phyloP scores from a whole-genome alignment of 441 rosid genomes.

The Croton setiger region DNA sequence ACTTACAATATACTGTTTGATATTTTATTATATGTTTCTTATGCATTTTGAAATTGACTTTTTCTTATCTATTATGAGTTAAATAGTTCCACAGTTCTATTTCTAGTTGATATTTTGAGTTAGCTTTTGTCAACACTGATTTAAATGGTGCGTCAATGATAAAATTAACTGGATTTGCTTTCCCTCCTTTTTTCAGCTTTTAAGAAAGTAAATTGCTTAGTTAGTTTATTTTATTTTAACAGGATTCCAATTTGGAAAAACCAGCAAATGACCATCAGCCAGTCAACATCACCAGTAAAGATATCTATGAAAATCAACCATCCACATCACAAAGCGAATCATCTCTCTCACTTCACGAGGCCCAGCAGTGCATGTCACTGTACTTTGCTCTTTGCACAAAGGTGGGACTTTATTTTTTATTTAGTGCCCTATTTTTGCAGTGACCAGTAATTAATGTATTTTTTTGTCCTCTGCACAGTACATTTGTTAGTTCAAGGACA shows the following conservation, averaged over 20 bases:
- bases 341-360: slow-evolving; percentile 55
- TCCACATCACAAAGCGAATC: slow-evolving; percentile 35
- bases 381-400: slow-evolving; percentile 99
- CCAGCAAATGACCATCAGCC: slow-evolving; percentile 42
- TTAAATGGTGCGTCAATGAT: neutral
- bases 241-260: slow-evolving; percentile 59
- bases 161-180: neutral
- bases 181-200: neutral
- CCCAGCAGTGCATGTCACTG: slow-evolving; percentile 89
- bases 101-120: neutral
- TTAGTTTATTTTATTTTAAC: slow-evolving; percentile 18
- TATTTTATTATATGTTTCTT: neutral
- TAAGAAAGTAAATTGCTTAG: neutral
- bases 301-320: slow-evolving; percentile 46
- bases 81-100: neutral
- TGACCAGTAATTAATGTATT: slow-evolving; percentile 17
- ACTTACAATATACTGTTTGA: neutral
- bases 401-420: slow-evolving; percentile 41
- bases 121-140: neutral
- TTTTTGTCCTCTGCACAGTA: neutral
- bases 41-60: neutral
- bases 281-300: slow-evolving; percentile 38
- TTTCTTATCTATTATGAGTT: neutral
- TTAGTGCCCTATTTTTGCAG: slow-evolving; percentile 18
- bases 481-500: neutral